Conservation (phyloP, 2,329 filamentous ascomycete species). For the Malbranchea zuffiana region DNA sequence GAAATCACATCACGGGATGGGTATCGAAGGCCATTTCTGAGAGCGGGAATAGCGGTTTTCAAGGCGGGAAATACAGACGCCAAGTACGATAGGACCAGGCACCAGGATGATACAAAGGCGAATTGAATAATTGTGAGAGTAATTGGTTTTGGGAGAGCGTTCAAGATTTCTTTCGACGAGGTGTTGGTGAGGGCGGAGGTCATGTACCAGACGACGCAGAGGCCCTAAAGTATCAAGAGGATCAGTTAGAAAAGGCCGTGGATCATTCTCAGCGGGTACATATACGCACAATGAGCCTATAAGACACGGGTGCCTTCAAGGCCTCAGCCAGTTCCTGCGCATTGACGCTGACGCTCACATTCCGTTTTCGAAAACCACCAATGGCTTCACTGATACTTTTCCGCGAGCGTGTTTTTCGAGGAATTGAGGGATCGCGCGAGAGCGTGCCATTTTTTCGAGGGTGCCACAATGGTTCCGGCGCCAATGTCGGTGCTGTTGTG, state of each 20-base stretch:
- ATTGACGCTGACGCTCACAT: slow-evolving; percentile 80
- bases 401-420: slow-evolving; percentile 53
- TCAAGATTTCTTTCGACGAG: slow-evolving; percentile 93
- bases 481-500: slow-evolving; percentile 23
- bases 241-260: not conserved
- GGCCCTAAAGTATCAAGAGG: slow-evolving; percentile 44
- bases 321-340: slow-evolving; percentile 88
- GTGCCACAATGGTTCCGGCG: slow-evolving; percentile 48
- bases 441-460: slow-evolving; percentile 44
- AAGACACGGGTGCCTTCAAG: slow-evolving; percentile 78
- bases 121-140: slow-evolving; percentile 92
- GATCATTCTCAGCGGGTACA: not conserved
- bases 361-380: slow-evolving; percentile 65
- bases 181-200: slow-evolving; percentile 95
- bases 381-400: slow-evolving; percentile 88
- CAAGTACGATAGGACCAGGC: slow-evolving; percentile 65
- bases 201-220: slow-evolving; percentile 87
- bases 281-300: slow-evolving; percentile 60
- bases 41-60: slow-evolving; percentile 59
- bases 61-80: slow-evolving; percentile 61
- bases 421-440: slow-evolving; percentile 33
- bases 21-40: slow-evolving; percentile 71
- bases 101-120: slow-evolving; percentile 80
- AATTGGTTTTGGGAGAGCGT: slow-evolving; percentile 77
- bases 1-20: slow-evolving; percentile 72